Conservation (phyloP, 1,284 basidiomycete species). For the Somion occarium region DNA sequence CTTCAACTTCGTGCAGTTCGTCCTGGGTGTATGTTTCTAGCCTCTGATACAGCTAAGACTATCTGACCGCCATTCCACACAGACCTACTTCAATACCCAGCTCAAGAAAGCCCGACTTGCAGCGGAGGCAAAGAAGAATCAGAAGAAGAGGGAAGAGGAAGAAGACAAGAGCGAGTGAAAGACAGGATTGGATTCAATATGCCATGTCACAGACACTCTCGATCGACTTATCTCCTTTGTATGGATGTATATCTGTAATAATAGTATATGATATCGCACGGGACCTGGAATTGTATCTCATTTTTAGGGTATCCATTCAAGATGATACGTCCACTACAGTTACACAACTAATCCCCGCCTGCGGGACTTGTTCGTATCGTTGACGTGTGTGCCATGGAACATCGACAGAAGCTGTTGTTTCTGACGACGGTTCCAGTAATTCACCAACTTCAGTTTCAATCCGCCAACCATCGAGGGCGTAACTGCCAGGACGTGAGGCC, state of each 20-base stretch:
- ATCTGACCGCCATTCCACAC: conserved; percentile 3
- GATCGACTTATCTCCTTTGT: too few relatives aligned
- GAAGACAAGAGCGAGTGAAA: neutral
- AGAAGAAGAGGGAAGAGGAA: conserved; percentile 32
- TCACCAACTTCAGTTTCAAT: conserved; percentile 61
- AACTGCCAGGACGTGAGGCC: conserved; percentile 61
- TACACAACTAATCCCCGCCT: conserved; percentile 35
- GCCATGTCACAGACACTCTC: too few relatives aligned
- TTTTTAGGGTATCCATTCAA: neutral
- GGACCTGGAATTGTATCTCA: neutral
- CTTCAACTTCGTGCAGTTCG: conserved; percentile 67
- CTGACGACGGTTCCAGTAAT: conserved; percentile 5
- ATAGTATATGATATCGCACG: neutral
- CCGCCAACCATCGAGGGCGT: conserved; percentile 57
- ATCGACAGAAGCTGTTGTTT: neutral
- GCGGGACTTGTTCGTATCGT: conserved; percentile 49
- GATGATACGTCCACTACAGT: conserved; percentile 32
- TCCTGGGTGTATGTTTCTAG: conserved; percentile 48
- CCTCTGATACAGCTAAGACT: neutral
- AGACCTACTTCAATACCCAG: conserved; percentile 73
- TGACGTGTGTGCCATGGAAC: conserved; percentile 32
- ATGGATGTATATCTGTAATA: too few relatives aligned
- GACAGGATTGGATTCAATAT: too few relatives aligned
- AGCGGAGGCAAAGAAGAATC: conserved; percentile 42
- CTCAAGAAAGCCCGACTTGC: conserved; percentile 58